Conservation (phyloP, 495 filamentous ascomycete genomes). For the Aspergillus coremiiformis region DNA sequence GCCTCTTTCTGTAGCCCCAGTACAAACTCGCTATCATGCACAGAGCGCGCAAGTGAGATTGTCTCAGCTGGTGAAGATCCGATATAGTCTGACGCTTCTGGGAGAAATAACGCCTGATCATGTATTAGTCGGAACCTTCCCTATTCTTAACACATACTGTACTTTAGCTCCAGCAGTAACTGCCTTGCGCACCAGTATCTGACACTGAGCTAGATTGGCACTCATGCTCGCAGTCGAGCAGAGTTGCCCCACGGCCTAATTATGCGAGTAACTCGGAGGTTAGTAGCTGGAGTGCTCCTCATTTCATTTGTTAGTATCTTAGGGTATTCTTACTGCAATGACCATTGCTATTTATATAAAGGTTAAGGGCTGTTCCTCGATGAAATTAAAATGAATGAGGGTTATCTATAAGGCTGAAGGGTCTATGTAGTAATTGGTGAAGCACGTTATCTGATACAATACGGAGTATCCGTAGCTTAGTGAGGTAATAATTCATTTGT, state of each 20-base stretch:
- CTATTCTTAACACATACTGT: background rate
- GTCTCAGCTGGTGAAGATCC: conserved; percentile 57
- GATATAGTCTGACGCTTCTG: conserved; percentile 89
- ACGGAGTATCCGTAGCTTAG: no score
- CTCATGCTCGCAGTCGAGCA: conserved; percentile 74
- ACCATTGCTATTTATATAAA: conserved; percentile 22
- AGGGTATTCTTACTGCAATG: conserved; percentile 25
- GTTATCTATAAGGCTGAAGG: background rate
- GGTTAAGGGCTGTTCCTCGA: background rate
- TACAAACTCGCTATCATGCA: conserved; percentile 55
- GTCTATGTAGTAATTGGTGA: background rate
- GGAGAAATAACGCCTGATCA: conserved; percentile 74
- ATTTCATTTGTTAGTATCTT: background rate
- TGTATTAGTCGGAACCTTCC: background rate
- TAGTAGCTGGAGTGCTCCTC: background rate
- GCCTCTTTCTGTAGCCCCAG: conserved; percentile 63
- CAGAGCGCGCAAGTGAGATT: conserved; percentile 55
- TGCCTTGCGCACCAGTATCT: conserved; percentile 62
- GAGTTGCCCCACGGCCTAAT: conserved; percentile 84
- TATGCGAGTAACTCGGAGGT: background rate
- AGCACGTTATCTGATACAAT: background rate
- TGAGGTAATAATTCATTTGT: no score
- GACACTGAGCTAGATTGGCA: conserved; percentile 72
- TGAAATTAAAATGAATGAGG: background rate
- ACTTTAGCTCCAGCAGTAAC: conserved; percentile 72